Evolutionary conservation across 2,329 filamentous ascomycete genomes (phyloP).

Genomic region (Diaporthe citrichinensis): DNA sequence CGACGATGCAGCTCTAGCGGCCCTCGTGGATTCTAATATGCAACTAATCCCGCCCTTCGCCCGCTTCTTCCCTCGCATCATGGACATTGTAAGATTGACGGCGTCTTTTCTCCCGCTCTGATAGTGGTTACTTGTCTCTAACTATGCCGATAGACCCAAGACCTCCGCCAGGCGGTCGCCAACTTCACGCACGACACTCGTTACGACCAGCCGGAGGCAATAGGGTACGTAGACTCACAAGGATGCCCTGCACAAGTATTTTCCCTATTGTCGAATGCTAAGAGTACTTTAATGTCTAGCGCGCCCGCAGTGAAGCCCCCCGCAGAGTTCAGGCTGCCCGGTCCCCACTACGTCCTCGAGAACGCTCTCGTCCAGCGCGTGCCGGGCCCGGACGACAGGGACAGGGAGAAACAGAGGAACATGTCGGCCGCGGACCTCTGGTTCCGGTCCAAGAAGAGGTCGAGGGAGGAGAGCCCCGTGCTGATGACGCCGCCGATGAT

Average conservation of each 20-base stretch:
- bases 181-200: conserved; percentile 40
- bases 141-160: conserved; percentile 34
- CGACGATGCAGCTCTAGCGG: conserved; percentile 51
- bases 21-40: conserved; percentile 53
- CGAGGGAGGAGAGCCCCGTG: neutral
- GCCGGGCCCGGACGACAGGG: conserved; percentile 14
- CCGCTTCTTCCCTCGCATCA: conserved; percentile 43
- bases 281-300: neutral
- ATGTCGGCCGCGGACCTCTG: conserved; percentile 32
- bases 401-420: conserved; percentile 18
- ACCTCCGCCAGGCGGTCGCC: conserved; percentile 37
- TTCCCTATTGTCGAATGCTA: neutral
- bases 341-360: conserved; percentile 39
- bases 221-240: conserved; percentile 32
- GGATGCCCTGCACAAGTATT: too few relatives aligned
- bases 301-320: conserved; percentile 32
- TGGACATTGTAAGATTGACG: conserved; percentile 40
- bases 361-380: conserved; percentile 17
- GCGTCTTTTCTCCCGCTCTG: neutral
- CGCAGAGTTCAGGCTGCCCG: conserved; percentile 37
- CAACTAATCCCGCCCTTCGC: conserved; percentile 53
- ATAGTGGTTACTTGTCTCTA: neutral
- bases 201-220: conserved; percentile 36
- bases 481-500: neutral
- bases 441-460: conserved; percentile 19